These are phyloP conservation scores for Tricholoma sp. DNA, from an alignment of 768 basidiomycete genomes.

Conservation along the genomic window DNA sequence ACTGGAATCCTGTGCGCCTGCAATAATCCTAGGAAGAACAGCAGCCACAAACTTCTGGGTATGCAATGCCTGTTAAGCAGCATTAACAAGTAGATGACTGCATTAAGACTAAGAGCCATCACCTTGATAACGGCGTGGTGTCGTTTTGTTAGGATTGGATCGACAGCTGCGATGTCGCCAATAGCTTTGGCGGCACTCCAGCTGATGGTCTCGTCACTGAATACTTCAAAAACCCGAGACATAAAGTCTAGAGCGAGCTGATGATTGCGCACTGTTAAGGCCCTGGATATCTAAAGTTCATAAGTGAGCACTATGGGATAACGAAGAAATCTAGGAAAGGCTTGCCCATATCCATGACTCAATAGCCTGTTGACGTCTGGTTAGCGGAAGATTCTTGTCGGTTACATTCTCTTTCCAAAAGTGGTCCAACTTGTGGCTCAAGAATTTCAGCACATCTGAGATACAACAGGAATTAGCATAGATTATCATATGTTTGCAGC, in stretches of 20 bases:
- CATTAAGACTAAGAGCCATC: conserved; percentile 9
- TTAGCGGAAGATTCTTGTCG: conserved; percentile 21
- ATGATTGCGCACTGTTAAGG: conserved; percentile 73
- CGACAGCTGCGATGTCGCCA: conserved; percentile 58
- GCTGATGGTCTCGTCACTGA: conserved; percentile 59
- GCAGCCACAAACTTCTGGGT: conserved; percentile 70
- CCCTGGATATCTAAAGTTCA: conserved; percentile 63
- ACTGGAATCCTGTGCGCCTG: conserved; percentile 50
- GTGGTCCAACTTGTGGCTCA: conserved; percentile 31
- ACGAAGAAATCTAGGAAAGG: neutral
- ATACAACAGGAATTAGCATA: neutral
- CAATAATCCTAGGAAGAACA: conserved; percentile 71
- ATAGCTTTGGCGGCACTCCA: conserved; percentile 75
- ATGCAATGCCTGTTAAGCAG: conserved; percentile 54
- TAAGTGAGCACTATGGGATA: neutral
- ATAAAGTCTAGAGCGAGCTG: conserved; percentile 49
- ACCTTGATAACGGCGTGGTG: conserved; percentile 81
- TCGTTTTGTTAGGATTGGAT: conserved; percentile 65
- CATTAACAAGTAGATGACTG: neutral
- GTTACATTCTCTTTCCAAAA: conserved; percentile 50
- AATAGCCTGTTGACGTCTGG: conserved; percentile 49
- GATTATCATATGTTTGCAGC: neutral
- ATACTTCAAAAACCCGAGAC: conserved; percentile 62
- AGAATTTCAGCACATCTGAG: conserved; percentile 44
- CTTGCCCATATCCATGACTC: conserved; percentile 68